Conservation (phyloP, 345 rosid genomes). For the Brassica cretica region DNA sequence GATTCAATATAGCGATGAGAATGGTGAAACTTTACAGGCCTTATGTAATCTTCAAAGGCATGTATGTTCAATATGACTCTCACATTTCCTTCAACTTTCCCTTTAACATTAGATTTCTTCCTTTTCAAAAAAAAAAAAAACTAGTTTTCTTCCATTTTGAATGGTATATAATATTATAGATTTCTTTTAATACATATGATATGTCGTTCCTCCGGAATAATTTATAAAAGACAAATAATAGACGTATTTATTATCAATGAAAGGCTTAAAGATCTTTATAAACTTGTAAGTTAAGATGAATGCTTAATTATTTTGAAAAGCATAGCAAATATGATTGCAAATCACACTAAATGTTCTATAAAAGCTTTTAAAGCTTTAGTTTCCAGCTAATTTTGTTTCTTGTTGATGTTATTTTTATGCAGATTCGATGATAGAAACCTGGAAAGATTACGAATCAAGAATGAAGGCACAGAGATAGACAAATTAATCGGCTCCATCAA, state of each 20-base stretch:
- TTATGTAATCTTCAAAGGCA: slow-evolving; percentile 67
- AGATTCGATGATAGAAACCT: slow-evolving; percentile 64
- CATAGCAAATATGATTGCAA: neutral
- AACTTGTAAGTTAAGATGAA: neutral
- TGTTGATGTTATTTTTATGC: neutral
- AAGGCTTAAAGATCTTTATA: neutral
- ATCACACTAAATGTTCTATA: neutral
- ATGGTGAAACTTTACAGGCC: slow-evolving; percentile 67
- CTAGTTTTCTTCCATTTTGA: neutral
- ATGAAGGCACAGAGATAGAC: slow-evolving; percentile 10
- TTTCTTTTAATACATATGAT: neutral
- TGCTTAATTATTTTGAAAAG: neutral
- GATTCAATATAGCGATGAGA: slow-evolving; percentile 49
- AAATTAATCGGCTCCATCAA: slow-evolving; percentile 44
- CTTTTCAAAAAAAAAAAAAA: too few relatives aligned
- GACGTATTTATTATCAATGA: neutral
- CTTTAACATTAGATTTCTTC: neutral
- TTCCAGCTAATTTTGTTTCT: neutral
- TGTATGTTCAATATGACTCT: slow-evolving; percentile 47
- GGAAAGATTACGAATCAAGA: slow-evolving; percentile 46
- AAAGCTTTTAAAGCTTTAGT: neutral
- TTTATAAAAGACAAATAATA: neutral
- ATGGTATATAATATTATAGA: neutral
- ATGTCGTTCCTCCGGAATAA: neutral
- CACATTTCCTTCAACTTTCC: neutral